Evolutionary conservation across 768 basidiomycete genomes (phyloP).

Genomic region (Trametes cinnabarina): DNA sequence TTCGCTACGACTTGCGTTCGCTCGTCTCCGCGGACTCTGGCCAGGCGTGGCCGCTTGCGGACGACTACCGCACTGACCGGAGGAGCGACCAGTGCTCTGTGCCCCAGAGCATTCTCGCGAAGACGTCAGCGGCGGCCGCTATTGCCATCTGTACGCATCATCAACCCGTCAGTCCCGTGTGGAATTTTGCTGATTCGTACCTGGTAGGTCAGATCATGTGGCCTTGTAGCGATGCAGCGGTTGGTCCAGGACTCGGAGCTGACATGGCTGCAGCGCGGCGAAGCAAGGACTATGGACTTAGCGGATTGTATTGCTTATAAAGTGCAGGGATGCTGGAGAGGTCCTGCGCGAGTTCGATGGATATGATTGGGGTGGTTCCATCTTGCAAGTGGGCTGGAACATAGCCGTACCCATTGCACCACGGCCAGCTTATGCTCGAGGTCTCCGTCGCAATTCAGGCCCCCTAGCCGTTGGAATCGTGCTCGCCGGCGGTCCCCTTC

Average conservation of each 20-base stretch:
- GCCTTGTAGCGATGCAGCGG: conserved; percentile 79
- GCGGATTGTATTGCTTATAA: conserved; percentile 99
- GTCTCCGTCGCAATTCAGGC: conserved; percentile 35
- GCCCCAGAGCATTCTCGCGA: conserved; percentile 49
- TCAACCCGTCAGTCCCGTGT: too few relatives aligned
- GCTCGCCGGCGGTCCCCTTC: conserved; percentile 42
- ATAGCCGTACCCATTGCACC: conserved; percentile 88
- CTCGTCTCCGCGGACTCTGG: conserved; percentile 46
- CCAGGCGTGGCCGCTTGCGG: conserved; percentile 36
- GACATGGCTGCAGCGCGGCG: conserved; percentile 74
- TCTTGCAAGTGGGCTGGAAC: conserved; percentile 92
- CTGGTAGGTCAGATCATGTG: conserved; percentile 92
- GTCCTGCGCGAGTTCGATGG: conserved; percentile 91
- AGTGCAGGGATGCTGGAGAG: conserved; percentile 82
- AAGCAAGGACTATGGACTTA: conserved; percentile 72
- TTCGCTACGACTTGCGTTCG: conserved; percentile 73
- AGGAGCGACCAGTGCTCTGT: conserved; percentile 37
- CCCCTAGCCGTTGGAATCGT: conserved; percentile 31
- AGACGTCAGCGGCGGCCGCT: conserved; percentile 48
- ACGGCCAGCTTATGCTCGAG: conserved; percentile 70
- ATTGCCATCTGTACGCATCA: too few relatives aligned
- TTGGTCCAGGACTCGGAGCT: conserved; percentile 67
- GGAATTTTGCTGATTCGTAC: too few relatives aligned
- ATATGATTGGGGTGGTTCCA: conserved; percentile 89
- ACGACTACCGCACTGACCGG: conserved; percentile 32